phyloP scores from a whole-genome alignment of 1,284 basidiomycete species.

The Abortiporus biennis region DNA sequence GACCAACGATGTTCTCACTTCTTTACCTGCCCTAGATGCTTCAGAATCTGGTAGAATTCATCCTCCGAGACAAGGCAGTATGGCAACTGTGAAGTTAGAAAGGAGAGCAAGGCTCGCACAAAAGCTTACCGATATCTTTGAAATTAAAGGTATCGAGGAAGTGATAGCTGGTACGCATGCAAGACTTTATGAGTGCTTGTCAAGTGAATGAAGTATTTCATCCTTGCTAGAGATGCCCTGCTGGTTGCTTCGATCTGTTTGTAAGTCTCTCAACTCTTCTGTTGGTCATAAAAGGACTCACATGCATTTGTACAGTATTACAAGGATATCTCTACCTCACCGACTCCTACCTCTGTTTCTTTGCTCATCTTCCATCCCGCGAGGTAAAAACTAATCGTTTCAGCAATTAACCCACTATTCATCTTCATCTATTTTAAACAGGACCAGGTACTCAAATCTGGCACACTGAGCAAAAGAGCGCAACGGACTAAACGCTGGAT shows the following conservation, averaged over 20 bases:
- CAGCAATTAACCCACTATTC: background rate
- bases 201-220: conserved; percentile 9
- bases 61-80: conserved; percentile 48
- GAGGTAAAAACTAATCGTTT: conserved; percentile 49
- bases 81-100: conserved; percentile 65
- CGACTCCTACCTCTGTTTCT: conserved; percentile 90
- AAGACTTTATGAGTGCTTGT: conserved; percentile 3
- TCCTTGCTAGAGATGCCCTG: conserved; percentile 74
- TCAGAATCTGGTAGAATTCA: conserved; percentile 6
- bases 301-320: conserved; percentile 51
- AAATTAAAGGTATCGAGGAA: conserved; percentile 71
- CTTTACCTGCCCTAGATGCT: conserved; percentile 11
- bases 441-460: conserved; percentile 86
- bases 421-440: conserved; percentile 32
- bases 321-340: conserved; percentile 98
- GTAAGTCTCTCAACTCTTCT: conserved; percentile 43
- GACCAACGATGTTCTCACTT: conserved; percentile 6
- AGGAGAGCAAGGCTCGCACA: conserved; percentile 71
- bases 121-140: conserved; percentile 84
- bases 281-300: background rate
- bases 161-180: conserved; percentile 67
- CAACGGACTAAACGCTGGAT: conserved; percentile 84
- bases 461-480: conserved; percentile 78
- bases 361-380: conserved; percentile 87
- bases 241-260: conserved; percentile 80